Evolutionary conservation across 495 filamentous ascomycete species (phyloP).

Genomic region (Extremus antarcticus): DNA sequence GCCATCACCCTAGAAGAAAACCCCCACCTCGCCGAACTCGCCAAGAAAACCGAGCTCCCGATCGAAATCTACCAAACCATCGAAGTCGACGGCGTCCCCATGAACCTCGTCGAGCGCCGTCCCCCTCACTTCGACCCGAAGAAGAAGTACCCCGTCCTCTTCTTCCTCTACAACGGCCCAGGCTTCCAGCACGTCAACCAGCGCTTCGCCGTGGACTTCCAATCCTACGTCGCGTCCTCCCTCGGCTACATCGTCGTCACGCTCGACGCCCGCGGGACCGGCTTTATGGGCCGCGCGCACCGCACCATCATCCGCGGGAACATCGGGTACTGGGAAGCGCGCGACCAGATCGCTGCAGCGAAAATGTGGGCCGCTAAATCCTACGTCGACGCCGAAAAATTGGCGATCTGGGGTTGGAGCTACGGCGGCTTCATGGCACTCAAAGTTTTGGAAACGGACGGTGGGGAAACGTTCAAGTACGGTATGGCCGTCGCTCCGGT

Average conservation of each 20-base stretch:
- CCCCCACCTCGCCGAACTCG: slow-evolving; percentile 50
- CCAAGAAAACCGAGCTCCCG: slow-evolving; percentile 68
- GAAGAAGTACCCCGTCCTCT: slow-evolving; percentile 86
- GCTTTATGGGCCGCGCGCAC: slow-evolving; percentile 75
- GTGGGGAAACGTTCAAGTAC: slow-evolving; percentile 79
- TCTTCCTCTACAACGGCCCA: slow-evolving; percentile 85
- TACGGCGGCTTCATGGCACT: slow-evolving; percentile 97
- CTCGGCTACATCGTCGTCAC: slow-evolving; percentile 95
- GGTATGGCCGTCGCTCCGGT: slow-evolving; percentile 98
- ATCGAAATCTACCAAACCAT: slow-evolving; percentile 77
- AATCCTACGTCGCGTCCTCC: slow-evolving; percentile 73
- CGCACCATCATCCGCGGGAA: slow-evolving; percentile 73
- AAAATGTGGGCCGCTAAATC: slow-evolving; percentile 72
- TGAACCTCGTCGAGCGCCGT: slow-evolving; percentile 82
- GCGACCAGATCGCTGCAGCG: slow-evolving; percentile 84
- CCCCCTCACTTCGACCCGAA: slow-evolving; percentile 81
- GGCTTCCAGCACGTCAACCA: slow-evolving; percentile 80
- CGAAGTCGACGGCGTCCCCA: slow-evolving; percentile 61
- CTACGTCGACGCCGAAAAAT: slow-evolving; percentile 69
- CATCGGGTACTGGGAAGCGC: slow-evolving; percentile 73
- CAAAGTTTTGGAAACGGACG: slow-evolving; percentile 88
- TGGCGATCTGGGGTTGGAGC: slow-evolving; percentile 98
- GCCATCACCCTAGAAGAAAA: slow-evolving; percentile 66
- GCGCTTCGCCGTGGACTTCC: slow-evolving; percentile 75
- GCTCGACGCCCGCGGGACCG: slow-evolving; percentile 86